Conservation (phyloP, 495 filamentous ascomycete genomes). For the Articulospora tetracladia region DNA sequence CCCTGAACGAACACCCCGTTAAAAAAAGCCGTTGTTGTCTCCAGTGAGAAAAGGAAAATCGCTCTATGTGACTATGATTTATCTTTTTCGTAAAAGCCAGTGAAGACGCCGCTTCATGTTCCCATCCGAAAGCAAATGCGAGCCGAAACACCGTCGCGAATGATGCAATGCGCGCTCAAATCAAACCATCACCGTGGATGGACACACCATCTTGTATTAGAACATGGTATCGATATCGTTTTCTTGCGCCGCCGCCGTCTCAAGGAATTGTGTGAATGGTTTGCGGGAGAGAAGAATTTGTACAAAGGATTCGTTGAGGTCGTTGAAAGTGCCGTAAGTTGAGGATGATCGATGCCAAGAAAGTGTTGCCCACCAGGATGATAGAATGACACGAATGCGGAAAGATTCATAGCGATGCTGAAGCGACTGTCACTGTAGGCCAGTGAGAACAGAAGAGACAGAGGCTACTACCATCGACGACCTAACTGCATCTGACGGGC, state of each 20-base stretch:
- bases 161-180: constrained; percentile 29
- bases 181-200: constrained; percentile 18
- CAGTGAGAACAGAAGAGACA: constrained; percentile 16
- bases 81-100: constrained; percentile 21
- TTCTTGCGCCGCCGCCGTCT: constrained; percentile 21
- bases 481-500: constrained; percentile 70
- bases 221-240: constrained; percentile 29
- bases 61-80: constrained; percentile 27
- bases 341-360: constrained; percentile 25
- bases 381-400: constrained; percentile 18
- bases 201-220: constrained; percentile 23
- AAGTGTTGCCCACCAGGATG: constrained; percentile 21
- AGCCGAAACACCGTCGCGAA: constrained; percentile 27
- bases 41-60: constrained; percentile 25
- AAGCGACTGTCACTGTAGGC: constrained; percentile 17
- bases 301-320: constrained; percentile 30
- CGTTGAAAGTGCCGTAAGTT: constrained; percentile 16
- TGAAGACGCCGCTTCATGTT: constrained; percentile 26
- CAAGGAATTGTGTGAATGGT: constrained; percentile 21
- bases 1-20: constrained; percentile 20
- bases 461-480: constrained; percentile 44
- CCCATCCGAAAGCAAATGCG: constrained; percentile 24
- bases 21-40: constrained; percentile 16
- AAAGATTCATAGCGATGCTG: constrained; percentile 22
- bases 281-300: constrained; percentile 17